Conservation (phyloP, 768 basidiomycete species). For the Trametes elegans region DNA sequence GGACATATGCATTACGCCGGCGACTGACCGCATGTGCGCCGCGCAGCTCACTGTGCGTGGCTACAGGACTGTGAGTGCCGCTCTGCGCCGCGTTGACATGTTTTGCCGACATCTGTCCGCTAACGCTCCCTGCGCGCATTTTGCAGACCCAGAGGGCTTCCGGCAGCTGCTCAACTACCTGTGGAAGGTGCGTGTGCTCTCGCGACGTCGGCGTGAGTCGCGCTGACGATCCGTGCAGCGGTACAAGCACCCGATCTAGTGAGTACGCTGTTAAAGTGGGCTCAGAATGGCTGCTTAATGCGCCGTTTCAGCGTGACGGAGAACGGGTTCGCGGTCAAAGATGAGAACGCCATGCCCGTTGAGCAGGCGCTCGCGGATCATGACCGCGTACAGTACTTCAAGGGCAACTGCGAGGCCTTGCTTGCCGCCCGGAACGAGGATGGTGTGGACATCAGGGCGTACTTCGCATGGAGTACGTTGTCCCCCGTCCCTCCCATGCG, state of each 20-base stretch:
- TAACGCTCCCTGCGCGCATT: constrained; percentile 5
- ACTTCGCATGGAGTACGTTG: constrained; percentile 69
- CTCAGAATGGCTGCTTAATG: too few relatives aligned
- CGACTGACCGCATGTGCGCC: not conserved
- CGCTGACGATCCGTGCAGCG: constrained; percentile 28
- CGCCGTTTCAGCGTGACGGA: constrained; percentile 76
- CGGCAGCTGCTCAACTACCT: constrained; percentile 69
- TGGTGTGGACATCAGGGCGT: constrained; percentile 58
- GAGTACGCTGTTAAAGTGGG: too few relatives aligned
- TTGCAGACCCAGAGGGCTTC: constrained; percentile 65
- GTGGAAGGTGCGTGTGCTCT: constrained; percentile 47
- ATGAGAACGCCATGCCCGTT: constrained; percentile 52
- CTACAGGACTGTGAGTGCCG: constrained; percentile 55
- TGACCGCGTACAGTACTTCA: constrained; percentile 69
- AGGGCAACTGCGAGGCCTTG: constrained; percentile 52
- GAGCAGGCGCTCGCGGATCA: constrained; percentile 54
- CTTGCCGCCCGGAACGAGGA: constrained; percentile 60
- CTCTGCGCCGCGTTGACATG: not conserved
- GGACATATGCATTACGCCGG: not conserved
- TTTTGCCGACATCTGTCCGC: constrained; percentile 10
- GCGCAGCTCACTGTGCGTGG: constrained; percentile 59
- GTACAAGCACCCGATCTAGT: constrained; percentile 58
- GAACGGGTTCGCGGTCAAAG: constrained; percentile 70
- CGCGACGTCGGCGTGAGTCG: not conserved
- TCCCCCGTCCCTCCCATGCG: not conserved